These are phyloP conservation scores for Achaetomiella virescens DNA, from an alignment of 495 filamentous ascomycete genomes.

Conservation along the genomic window DNA sequence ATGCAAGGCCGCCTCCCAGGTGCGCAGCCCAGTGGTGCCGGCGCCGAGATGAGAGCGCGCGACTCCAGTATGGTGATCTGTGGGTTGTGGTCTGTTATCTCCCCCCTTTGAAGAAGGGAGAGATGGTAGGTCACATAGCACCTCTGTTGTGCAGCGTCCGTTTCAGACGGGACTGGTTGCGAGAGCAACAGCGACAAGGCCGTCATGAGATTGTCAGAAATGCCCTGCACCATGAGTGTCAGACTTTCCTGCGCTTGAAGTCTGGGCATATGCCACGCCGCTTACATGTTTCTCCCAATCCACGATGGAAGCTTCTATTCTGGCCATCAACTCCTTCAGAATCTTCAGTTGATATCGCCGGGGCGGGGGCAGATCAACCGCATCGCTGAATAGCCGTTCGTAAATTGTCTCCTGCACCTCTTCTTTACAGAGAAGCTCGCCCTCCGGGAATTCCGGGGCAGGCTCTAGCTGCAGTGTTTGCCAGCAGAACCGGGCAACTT, in stretches of 20 bases:
- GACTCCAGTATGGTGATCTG: constrained; percentile 63
- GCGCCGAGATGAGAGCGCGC: constrained; percentile 62
- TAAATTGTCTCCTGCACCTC: constrained; percentile 58
- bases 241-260: neutral
- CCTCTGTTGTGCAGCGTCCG: constrained; percentile 62
- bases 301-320: constrained; percentile 59
- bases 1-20: constrained; percentile 95
- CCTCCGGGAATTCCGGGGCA: constrained; percentile 30
- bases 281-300: constrained; percentile 84
- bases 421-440: constrained; percentile 26
- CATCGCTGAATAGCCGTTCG: constrained; percentile 54
- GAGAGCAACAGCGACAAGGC: constrained; percentile 54
- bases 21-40: constrained; percentile 81
- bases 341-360: constrained; percentile 62
- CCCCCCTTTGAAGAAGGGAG: constrained; percentile 30
- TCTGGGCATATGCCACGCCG: neutral
- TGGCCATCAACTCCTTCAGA: constrained; percentile 60
- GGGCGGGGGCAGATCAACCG: constrained; percentile 50
- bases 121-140: constrained; percentile 67
- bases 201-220: constrained; percentile 65
- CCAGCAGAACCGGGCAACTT: constrained; percentile 34
- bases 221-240: constrained; percentile 47
- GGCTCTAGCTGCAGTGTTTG: constrained; percentile 40
- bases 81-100: neutral
- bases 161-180: constrained; percentile 53